Conservation (phyloP, 2,329 filamentous ascomycete genomes). For the Aureobasidium sp. region DNA sequence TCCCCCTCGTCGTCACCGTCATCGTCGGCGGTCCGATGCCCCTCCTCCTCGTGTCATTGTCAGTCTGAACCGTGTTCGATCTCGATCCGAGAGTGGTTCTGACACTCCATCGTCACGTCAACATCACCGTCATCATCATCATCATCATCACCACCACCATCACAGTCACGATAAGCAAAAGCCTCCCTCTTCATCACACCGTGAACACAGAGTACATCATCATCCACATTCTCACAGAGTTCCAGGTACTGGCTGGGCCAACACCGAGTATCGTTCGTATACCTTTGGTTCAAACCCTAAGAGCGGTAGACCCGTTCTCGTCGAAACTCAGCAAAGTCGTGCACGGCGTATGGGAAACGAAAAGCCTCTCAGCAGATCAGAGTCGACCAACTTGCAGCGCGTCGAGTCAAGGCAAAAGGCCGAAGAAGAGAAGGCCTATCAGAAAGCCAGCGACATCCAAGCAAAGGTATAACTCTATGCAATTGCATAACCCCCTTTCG, state of each 20-base stretch:
- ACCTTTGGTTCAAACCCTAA: background rate
- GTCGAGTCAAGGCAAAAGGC: slow-evolving; percentile 14
- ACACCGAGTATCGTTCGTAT: slow-evolving; percentile 64
- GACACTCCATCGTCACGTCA: background rate
- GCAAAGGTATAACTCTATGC: slow-evolving; percentile 17
- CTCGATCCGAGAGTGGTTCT: background rate
- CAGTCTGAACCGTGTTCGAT: background rate
- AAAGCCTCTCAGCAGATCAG: slow-evolving; percentile 26
- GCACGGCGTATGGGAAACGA: slow-evolving; percentile 20
- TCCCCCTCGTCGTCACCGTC: slow-evolving; percentile 10
- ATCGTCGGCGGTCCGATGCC: slow-evolving; percentile 1
- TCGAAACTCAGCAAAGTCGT: slow-evolving; percentile 28
- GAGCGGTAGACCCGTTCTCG: slow-evolving; percentile 36
- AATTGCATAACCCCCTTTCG: background rate
- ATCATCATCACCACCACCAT: background rate
- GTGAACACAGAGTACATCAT: background rate
- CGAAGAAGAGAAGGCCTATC: slow-evolving; percentile 12
- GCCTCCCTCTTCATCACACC: background rate
- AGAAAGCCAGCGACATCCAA: slow-evolving; percentile 12
- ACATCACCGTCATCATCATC: background rate
- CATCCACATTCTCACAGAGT: slow-evolving; percentile 5
- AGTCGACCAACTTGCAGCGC: slow-evolving; percentile 25
- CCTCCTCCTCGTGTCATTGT: background rate
- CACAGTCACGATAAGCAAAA: background rate
- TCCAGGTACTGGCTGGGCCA: slow-evolving; percentile 62